Conservation (phyloP, 768 basidiomycete species). For the Calocera viscosa region DNA sequence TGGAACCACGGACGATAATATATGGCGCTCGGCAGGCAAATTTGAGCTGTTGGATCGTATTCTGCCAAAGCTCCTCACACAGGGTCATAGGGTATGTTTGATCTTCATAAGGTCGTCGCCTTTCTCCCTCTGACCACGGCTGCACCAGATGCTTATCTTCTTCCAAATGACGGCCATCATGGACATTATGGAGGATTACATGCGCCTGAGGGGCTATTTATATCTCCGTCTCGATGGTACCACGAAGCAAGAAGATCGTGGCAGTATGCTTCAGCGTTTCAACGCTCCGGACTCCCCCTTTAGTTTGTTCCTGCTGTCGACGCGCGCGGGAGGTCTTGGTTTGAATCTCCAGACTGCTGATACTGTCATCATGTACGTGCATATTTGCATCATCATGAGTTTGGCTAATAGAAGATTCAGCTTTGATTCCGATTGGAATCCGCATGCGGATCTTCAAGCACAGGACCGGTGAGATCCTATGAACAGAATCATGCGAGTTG, state of each 20-base stretch:
- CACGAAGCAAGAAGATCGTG: constrained; percentile 91
- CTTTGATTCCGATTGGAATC: constrained; percentile 58
- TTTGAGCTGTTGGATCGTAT: constrained; percentile 83
- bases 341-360: constrained; percentile 93
- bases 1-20: constrained; percentile 67
- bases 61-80: constrained; percentile 86
- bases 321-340: constrained; percentile 84
- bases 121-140: constrained; percentile 1
- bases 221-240: constrained; percentile 91
- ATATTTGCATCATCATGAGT: neutral
- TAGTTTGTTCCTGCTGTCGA: constrained; percentile 87
- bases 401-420: constrained; percentile 18
- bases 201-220: constrained; percentile 75
- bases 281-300: constrained; percentile 82
- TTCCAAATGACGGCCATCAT: constrained; percentile 99
- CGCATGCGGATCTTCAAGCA: constrained; percentile 96
- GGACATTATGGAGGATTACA: constrained; percentile 95
- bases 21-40: constrained; percentile 82
- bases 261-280: constrained; percentile 70
- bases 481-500: constrained; percentile 12
- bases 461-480: constrained; percentile 56
- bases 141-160: constrained; percentile 82
- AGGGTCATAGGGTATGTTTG: constrained; percentile 66
- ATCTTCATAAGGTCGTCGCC: neutral
- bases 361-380: constrained; percentile 80